A percentile compares a stretch with the other conserved stretches of the same genome.
These are phyloP conservation scores for Quercus gilva DNA, from an alignment of 306 rosid genomes.

Conservation along the genomic window DNA sequence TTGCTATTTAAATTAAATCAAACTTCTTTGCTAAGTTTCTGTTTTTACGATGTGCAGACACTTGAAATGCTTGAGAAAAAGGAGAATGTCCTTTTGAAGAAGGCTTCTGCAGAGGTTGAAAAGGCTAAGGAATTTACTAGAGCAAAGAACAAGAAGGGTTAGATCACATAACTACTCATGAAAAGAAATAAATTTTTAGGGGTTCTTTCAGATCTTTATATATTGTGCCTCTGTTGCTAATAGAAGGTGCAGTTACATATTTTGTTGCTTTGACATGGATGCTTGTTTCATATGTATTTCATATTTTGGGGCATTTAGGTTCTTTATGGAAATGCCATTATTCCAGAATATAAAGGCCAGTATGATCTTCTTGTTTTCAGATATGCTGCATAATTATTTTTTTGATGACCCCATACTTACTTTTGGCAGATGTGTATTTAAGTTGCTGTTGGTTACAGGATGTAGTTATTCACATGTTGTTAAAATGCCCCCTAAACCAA, in stretches of 20 bases:
- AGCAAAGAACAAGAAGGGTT: conserved; percentile 86
- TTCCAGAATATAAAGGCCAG: neutral
- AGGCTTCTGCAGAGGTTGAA: conserved; percentile 78
- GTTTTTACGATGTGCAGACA: conserved; percentile 50
- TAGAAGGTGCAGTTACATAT: neutral
- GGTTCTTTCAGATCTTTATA: neutral
- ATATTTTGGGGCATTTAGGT: neutral
- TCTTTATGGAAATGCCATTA: neutral
- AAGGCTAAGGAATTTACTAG: conserved; percentile 83
- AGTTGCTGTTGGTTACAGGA: neutral
- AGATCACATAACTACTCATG: neutral
- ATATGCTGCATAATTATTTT: neutral
- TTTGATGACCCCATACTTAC: neutral
- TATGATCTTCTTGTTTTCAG: neutral
- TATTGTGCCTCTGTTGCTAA: neutral
- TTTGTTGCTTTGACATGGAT: neutral
- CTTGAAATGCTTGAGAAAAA: conserved; percentile 99
- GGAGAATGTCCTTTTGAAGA: conserved; percentile 84
- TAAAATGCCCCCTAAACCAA: neutral
- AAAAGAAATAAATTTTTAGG: neutral
- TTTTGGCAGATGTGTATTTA: neutral
- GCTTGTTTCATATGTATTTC: neutral
- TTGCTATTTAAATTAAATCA: neutral
- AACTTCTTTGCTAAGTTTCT: conserved; percentile 2
- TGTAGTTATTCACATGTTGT: neutral